These are phyloP conservation scores for Nicotiana tomentosiformis DNA, from an alignment of 257 asterid genomes.

Conservation along the genomic window DNA sequence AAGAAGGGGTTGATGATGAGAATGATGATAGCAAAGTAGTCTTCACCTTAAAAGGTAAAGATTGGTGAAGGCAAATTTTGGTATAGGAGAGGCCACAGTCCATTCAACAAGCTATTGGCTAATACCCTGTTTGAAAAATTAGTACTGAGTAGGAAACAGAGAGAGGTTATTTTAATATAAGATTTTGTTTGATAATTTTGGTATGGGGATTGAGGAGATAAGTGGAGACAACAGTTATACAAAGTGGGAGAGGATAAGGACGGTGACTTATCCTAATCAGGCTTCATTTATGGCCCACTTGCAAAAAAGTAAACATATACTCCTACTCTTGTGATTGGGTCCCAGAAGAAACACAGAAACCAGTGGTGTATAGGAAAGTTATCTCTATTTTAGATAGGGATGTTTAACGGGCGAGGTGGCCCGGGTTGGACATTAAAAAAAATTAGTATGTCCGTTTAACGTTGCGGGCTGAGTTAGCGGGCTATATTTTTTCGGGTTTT, in stretches of 20 bases:
- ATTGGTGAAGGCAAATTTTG: constrained; percentile 15
- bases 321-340: too few relatives aligned
- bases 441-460: too few relatives aligned
- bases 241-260: constrained; percentile 10
- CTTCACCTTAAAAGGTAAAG: constrained; percentile 13
- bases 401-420: too few relatives aligned
- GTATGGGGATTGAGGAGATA: not conserved
- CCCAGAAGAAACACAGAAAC: too few relatives aligned
- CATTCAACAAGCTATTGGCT: constrained; percentile 39
- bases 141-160: too few relatives aligned
- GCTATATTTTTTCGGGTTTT: too few relatives aligned
- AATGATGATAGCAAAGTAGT: not conserved
- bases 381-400: too few relatives aligned
- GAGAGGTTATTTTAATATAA: not conserved
- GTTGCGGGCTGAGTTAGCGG: too few relatives aligned
- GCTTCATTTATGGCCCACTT: too few relatives aligned
- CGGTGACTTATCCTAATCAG: not conserved
- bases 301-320: too few relatives aligned
- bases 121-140: not conserved
- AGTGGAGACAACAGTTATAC: not conserved
- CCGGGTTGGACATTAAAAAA: too few relatives aligned
- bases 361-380: too few relatives aligned
- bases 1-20: constrained; percentile 11
- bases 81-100: constrained; percentile 41
- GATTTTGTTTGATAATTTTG: not conserved